phyloP scores from a whole-genome alignment of 257 asterid genomes.

The Solanum habrochaites region DNA sequence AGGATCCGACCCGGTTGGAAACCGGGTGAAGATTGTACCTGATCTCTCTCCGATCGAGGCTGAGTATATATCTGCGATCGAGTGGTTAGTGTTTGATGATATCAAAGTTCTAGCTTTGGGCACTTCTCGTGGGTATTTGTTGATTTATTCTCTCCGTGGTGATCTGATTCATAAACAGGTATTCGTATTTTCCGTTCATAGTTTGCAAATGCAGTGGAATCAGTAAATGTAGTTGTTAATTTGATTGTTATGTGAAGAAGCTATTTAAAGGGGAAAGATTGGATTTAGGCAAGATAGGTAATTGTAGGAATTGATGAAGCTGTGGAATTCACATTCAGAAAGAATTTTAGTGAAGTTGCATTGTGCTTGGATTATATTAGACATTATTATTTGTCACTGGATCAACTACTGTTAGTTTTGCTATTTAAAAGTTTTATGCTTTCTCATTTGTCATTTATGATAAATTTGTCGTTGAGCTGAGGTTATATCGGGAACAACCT shows the following conservation, averaged over 20 bases:
- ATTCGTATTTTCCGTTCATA: neutral
- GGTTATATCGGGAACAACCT: neutral
- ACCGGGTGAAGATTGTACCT: conserved; percentile 57
- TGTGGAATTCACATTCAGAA: neutral
- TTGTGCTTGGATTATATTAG: neutral
- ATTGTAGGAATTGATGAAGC: neutral
- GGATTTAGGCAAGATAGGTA: neutral
- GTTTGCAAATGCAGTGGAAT: neutral
- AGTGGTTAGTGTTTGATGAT: conserved; percentile 74
- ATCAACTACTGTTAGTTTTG: neutral
- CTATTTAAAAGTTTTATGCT: neutral
- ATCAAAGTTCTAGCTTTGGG: conserved; percentile 66
- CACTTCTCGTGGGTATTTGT: conserved; percentile 71
- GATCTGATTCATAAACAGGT: conserved; percentile 89
- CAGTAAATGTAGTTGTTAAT: neutral
- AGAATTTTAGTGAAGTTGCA: neutral
- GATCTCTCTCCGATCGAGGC: conserved; percentile 75
- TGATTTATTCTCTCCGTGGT: conserved; percentile 63
- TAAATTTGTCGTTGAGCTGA: neutral
- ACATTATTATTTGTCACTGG: neutral
- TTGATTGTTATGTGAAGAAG: neutral
- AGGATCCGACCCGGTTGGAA: conserved; percentile 21
- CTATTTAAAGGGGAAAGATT: neutral
- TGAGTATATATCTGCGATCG: conserved; percentile 72
- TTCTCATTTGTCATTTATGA: neutral